phyloP scores from a whole-genome alignment of 2,329 filamentous ascomycete genomes.

The Colletotrichum simmondsii region DNA sequence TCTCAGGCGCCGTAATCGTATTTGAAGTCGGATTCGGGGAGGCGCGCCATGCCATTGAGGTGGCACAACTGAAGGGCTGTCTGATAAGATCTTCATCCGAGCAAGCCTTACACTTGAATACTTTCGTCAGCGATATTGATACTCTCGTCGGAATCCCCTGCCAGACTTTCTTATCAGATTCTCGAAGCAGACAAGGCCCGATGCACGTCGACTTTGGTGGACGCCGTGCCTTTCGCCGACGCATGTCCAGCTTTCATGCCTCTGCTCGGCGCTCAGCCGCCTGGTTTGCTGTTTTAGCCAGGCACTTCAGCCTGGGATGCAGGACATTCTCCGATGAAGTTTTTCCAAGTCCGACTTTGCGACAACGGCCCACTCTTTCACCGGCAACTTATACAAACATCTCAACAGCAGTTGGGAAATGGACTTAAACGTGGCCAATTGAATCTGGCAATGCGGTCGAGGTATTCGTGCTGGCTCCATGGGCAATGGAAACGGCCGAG shows the following conservation, averaged over 20 bases:
- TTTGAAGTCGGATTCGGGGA: background rate
- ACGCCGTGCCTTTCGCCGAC: background rate
- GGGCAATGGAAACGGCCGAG: background rate
- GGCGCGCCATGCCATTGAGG: background rate
- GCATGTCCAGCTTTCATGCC: background rate
- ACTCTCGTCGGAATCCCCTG: background rate
- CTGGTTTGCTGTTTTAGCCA: background rate
- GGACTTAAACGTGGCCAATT: background rate
- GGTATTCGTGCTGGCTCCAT: background rate
- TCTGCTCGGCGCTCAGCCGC: background rate
- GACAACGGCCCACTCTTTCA: background rate
- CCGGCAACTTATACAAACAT: background rate
- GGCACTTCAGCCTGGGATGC: background rate
- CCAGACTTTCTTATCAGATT: conserved; percentile 1
- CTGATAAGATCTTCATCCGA: background rate
- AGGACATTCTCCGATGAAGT: background rate
- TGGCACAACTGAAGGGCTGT: background rate
- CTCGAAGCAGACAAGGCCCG: conserved; percentile 17
- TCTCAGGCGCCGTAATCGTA: background rate
- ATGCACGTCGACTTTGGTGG: conserved; percentile 13
- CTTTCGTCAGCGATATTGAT: background rate
- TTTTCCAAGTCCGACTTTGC: background rate
- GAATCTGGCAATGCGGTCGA: background rate
- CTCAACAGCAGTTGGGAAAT: background rate
- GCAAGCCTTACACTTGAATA: background rate